Conservation (phyloP, 345 rosid genomes). For the Carallia pectinifolia region DNA sequence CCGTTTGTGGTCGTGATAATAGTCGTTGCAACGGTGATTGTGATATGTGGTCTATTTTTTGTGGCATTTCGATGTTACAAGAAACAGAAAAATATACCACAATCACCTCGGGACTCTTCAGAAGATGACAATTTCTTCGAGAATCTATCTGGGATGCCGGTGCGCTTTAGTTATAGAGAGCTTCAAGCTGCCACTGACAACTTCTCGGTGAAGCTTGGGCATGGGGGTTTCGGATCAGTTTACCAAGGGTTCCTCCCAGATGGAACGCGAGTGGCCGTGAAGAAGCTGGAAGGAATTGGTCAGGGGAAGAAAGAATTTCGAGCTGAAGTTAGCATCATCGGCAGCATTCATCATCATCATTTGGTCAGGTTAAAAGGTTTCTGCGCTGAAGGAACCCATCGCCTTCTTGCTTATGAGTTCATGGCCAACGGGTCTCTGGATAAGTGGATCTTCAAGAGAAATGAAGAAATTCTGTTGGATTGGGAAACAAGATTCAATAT, state of each 20-base stretch:
- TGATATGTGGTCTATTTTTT: slow-evolving; percentile 49
- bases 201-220: slow-evolving; percentile 83
- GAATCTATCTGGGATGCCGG: slow-evolving; percentile 73
- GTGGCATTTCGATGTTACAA: slow-evolving; percentile 42
- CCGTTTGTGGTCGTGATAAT: slow-evolving; percentile 50
- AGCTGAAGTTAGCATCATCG: slow-evolving; percentile 91
- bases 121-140: slow-evolving; percentile 84
- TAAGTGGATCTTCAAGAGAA: slow-evolving; percentile 77
- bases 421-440: slow-evolving; percentile 83
- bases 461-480: slow-evolving; percentile 43
- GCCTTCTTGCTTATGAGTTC: slow-evolving; percentile 86
- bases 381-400: slow-evolving; percentile 79
- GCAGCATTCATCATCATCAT: slow-evolving; percentile 89
- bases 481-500: slow-evolving; percentile 80
- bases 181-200: slow-evolving; percentile 74
- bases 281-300: slow-evolving; percentile 91
- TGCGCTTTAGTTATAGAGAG: slow-evolving; percentile 68
- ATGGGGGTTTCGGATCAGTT: slow-evolving; percentile 95
- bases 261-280: slow-evolving; percentile 81
- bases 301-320: slow-evolving; percentile 96
- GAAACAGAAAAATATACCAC: slow-evolving; percentile 38
- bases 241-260: slow-evolving; percentile 72
- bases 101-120: slow-evolving; percentile 42
- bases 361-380: slow-evolving; percentile 84
- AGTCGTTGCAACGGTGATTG: slow-evolving; percentile 43